Evolutionary conservation across 192 early-diverging fungal species (phyloP).

Genomic region (Coemansia sp.): DNA sequence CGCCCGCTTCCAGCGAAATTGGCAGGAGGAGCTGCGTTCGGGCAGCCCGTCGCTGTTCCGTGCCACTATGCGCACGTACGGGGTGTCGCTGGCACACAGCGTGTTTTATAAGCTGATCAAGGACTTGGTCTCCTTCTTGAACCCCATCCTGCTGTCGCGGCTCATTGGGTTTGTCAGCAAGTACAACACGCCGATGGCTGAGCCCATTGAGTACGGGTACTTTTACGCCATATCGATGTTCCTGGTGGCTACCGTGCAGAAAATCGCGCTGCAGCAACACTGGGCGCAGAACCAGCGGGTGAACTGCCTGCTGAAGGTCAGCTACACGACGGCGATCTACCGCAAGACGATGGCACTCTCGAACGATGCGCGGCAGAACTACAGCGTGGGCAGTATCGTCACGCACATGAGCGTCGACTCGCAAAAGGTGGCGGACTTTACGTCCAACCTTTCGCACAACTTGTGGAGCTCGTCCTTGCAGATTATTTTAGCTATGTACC

Average conservation of each 20-base stretch:
- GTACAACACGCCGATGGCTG: slow-evolving; percentile 56
- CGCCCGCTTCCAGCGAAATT: slow-evolving; percentile 68
- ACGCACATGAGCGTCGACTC: slow-evolving; percentile 78
- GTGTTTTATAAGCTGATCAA: slow-evolving; percentile 80
- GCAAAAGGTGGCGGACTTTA: slow-evolving; percentile 66
- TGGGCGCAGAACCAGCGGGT: slow-evolving; percentile 82
- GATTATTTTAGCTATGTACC: slow-evolving; percentile 74
- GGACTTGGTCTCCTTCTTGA: slow-evolving; percentile 80
- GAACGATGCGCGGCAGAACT: slow-evolving; percentile 78
- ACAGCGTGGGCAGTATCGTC: slow-evolving; percentile 80
- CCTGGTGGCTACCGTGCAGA: slow-evolving; percentile 74
- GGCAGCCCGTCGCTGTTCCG: slow-evolving; percentile 68
- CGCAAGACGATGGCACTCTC: slow-evolving; percentile 84
- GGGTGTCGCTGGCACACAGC: slow-evolving; percentile 68
- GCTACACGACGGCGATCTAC: slow-evolving; percentile 86
- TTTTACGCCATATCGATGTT: slow-evolving; percentile 86
- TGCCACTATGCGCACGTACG: slow-evolving; percentile 67
- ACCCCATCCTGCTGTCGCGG: slow-evolving; percentile 77
- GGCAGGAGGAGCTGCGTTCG: slow-evolving; percentile 71
- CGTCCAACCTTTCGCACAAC: slow-evolving; percentile 75
- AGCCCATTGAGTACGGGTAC: slow-evolving; percentile 76
- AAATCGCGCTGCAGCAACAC: slow-evolving; percentile 88
- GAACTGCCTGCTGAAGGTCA: slow-evolving; percentile 80
- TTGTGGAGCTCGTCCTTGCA: slow-evolving; percentile 85
- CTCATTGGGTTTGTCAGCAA: slow-evolving; percentile 71